Evolutionary conservation across 202 grass and related monocot species (phyloP).

Genomic region (Panicum virgatum): DNA sequence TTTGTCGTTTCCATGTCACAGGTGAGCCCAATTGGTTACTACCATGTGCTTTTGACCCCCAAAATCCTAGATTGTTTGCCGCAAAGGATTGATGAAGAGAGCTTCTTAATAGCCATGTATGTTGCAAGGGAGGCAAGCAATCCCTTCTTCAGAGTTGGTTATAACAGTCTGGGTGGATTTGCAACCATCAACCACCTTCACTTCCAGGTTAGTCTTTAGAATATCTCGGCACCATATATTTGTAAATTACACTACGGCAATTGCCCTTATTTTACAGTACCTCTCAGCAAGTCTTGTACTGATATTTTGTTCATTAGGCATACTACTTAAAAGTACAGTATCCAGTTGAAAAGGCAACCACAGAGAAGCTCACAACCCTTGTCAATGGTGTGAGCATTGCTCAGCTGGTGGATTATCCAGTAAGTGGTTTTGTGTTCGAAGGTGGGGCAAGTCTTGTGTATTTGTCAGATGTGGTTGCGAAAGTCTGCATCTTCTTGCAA

Average conservation of each 20-base stretch:
- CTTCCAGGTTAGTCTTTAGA: slow-evolving; percentile 58
- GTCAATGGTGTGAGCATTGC: slow-evolving; percentile 43
- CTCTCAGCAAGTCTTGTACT: background rate
- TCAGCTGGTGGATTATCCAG: slow-evolving; percentile 63
- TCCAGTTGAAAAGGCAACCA: slow-evolving; percentile 69
- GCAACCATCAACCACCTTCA: slow-evolving; percentile 96
- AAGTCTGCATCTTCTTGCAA: slow-evolving; percentile 67
- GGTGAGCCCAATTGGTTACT: slow-evolving; percentile 88
- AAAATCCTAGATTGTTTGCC: slow-evolving; percentile 61
- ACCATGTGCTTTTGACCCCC: slow-evolving; percentile 83
- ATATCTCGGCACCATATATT: background rate
- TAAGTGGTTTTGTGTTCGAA: slow-evolving; percentile 75
- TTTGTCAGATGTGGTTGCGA: slow-evolving; percentile 63
- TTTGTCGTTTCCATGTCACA: slow-evolving; percentile 17
- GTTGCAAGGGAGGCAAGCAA: slow-evolving; percentile 61
- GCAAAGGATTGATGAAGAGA: slow-evolving; percentile 68
- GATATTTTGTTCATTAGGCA: slow-evolving; percentile 41
- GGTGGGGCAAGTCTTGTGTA: slow-evolving; percentile 45
- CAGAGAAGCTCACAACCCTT: slow-evolving; percentile 41
- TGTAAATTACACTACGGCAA: too few relatives aligned
- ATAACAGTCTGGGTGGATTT: slow-evolving; percentile 92
- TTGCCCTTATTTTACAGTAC: background rate
- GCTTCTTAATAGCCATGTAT: slow-evolving; percentile 68
- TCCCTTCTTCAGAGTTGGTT: slow-evolving; percentile 79
- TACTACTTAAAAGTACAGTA: slow-evolving; percentile 67